Percentiles rank a stretch among this genome's conserved stretches.
Evolutionary conservation across 2,329 filamentous ascomycete species (phyloP).

Genomic region (Colletotrichum echinochloae): DNA sequence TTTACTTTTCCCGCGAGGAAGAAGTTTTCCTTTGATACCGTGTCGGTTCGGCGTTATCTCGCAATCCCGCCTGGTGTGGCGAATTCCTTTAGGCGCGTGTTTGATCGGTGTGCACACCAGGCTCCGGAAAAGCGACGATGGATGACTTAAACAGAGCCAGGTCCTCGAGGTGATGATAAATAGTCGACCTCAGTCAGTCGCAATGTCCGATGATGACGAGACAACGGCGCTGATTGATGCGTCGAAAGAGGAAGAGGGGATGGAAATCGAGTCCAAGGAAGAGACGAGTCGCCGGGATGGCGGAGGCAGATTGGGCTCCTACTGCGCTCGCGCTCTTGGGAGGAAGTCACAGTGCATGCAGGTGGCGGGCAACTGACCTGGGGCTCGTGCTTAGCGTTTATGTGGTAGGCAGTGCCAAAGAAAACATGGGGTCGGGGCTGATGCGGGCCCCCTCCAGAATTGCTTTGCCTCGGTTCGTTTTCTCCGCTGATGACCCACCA

Average conservation of each 20-base stretch:
- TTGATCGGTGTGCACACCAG: neutral
- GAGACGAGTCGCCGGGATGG: constrained; percentile 18
- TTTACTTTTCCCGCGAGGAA: constrained; percentile 29
- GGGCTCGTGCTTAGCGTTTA: constrained; percentile 29
- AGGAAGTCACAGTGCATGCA: constrained; percentile 15
- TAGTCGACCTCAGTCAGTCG: constrained; percentile 17
- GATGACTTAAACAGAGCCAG: constrained; percentile 7
- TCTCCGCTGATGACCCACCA: constrained; percentile 6
- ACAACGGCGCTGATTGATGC: constrained; percentile 15
- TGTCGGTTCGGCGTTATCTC: constrained; percentile 37
- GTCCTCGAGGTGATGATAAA: neutral
- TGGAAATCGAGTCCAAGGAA: constrained; percentile 14
- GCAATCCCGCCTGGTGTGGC: constrained; percentile 36
- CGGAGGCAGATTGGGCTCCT: constrained; percentile 26
- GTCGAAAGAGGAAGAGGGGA: constrained; percentile 6
- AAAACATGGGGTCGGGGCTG: constrained; percentile 32
- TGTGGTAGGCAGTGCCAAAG: constrained; percentile 16
- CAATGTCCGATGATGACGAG: constrained; percentile 14
- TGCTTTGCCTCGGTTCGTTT: constrained; percentile 27
- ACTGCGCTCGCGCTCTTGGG: constrained; percentile 12
- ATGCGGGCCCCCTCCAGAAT: constrained; percentile 5
- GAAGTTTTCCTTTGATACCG: constrained; percentile 34
- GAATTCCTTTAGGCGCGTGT: constrained; percentile 11
- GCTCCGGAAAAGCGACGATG: constrained; percentile 4
- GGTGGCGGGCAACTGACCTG: constrained; percentile 19